Base-by-base conservation (phyloP, 2,329 filamentous ascomycete genomes). In the Zarea fungicola region DNA sequence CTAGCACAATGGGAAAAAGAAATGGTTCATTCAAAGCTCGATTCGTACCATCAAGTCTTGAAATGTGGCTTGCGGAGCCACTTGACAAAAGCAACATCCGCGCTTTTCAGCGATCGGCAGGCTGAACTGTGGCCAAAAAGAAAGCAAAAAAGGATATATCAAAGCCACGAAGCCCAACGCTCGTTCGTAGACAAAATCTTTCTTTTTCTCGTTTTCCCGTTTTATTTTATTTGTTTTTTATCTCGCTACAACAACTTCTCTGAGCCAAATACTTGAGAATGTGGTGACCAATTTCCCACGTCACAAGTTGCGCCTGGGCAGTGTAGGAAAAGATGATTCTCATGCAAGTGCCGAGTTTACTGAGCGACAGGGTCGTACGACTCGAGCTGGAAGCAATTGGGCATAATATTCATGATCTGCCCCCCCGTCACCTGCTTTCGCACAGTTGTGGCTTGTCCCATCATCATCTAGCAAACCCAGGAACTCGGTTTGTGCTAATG, bases 311-410 rank as follows among this genome's bases (percentile, higher is more conserved):
- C n/a, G n/a, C n/a, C n/a, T n/a, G n/a, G n/a, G n/a, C n/a, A n/a
- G n/a, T 31, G 10, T 1, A 22, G 13, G 13, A 23, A 10, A 16
- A 25, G 18, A 43, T 6, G 3, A 16, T 36, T 8, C 8, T 35
- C 42, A 8, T 43, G 29, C 26, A 43, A 43, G 42, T 43, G 29
- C 42, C 42, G 42, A 34, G 25, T 43, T n/a, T n/a, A n/a, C n/a
- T 9, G 5, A 35, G 42, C 21, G 19, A 43, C 41, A 14, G 14
- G n/a, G n/a, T n/a, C 14, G 22, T 23, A 18, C 10, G n/a, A 34
- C 16, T 22, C 19, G 14, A 35, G 21, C 9, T 7, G 31, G 31
- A 2, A n/a, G n/a, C n/a, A n/a, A n/a, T n/a, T n/a, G n/a, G n/a
- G n/a, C n/a, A n/a, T n/a, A n/a, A n/a, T n/a, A n/a, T n/a, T n/a